Conservation (phyloP, 805 yeast species). For the Clavispora carvajalis region DNA sequence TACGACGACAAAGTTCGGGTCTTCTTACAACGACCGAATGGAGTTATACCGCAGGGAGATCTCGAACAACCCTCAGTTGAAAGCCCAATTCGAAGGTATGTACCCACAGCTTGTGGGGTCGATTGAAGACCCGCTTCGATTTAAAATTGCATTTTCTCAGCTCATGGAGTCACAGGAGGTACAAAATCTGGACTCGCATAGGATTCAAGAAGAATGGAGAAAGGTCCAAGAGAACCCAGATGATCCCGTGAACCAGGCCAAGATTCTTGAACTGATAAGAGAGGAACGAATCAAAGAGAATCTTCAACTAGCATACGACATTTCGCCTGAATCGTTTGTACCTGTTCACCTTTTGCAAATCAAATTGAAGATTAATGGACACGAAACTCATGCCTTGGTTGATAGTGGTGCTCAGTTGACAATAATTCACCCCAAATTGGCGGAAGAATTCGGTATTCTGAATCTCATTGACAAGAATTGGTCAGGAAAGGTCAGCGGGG, state of each 20-base stretch:
- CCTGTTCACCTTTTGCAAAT: slow-evolving; percentile 81
- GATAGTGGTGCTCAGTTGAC: slow-evolving; percentile 96
- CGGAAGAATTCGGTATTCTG: slow-evolving; percentile 63
- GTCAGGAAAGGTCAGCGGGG: slow-evolving; percentile 83
- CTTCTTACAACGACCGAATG: not conserved
- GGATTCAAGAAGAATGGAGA: slow-evolving; percentile 38
- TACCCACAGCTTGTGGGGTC: slow-evolving; percentile 46
- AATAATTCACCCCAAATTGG: slow-evolving; percentile 71
- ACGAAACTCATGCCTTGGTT: slow-evolving; percentile 83
- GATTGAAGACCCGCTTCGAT: slow-evolving; percentile 44
- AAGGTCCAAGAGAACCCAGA: slow-evolving; percentile 61
- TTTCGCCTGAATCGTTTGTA: slow-evolving; percentile 86
- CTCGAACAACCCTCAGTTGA: slow-evolving; percentile 35
- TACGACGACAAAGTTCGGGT: not conserved
- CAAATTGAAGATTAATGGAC: slow-evolving; percentile 70
- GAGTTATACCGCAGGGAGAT: slow-evolving; percentile 49
- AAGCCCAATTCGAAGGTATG: slow-evolving; percentile 27
- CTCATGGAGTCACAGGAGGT: slow-evolving; percentile 29
- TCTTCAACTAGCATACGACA: slow-evolving; percentile 72
- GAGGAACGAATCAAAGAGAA: slow-evolving; percentile 77
- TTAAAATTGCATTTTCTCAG: slow-evolving; percentile 28
- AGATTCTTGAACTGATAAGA: slow-evolving; percentile 61
- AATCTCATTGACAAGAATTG: slow-evolving; percentile 76
- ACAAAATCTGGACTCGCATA: slow-evolving; percentile 2
- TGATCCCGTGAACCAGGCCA: slow-evolving; percentile 60